These are phyloP conservation scores for Balamuthia mandrillaris DNA, from an alignment of 208 protist species.

Conservation along the genomic window DNA sequence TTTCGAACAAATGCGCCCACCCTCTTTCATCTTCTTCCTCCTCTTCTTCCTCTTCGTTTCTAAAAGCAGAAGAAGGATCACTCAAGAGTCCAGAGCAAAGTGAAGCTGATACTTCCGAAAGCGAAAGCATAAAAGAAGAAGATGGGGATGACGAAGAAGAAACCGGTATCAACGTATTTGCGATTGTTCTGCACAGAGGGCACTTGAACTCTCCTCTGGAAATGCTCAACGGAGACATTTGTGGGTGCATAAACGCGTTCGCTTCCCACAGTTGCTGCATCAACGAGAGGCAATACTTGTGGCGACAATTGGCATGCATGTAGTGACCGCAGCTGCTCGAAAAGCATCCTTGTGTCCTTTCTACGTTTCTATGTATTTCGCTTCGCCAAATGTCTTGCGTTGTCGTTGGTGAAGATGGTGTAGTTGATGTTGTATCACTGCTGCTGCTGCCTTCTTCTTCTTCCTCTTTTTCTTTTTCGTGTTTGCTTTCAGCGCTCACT, in stretches of 20 bases:
- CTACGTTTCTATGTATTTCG: background rate
- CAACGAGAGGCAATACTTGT: background rate
- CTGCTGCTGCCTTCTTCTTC: background rate
- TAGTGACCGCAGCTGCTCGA: background rate
- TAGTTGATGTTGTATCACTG: too few species aligned
- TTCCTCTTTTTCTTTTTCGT: background rate
- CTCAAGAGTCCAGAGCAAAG: too few species aligned
- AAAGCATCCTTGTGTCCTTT: background rate
- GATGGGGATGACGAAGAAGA: too few species aligned
- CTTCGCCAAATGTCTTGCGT: too few species aligned
- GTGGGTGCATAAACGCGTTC: background rate
- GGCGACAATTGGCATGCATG: conserved; percentile 13
- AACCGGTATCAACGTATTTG: background rate
- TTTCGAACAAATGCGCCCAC: too few species aligned
- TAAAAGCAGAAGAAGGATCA: too few species aligned
- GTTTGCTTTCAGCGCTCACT: too few species aligned
- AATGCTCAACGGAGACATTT: background rate
- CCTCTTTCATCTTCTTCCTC: too few species aligned
- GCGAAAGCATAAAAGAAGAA: too few species aligned
- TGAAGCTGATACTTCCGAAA: too few species aligned
- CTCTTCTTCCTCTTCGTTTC: too few species aligned
- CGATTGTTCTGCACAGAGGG: background rate
- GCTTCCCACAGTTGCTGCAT: background rate
- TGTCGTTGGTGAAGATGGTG: too few species aligned
- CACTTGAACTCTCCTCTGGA: background rate